Evolutionary conservation across 805 yeast genomes (phyloP), one percentile per base, ranked within the genome.

Genomic region (Blastobotrys mokoenaii): DNA sequence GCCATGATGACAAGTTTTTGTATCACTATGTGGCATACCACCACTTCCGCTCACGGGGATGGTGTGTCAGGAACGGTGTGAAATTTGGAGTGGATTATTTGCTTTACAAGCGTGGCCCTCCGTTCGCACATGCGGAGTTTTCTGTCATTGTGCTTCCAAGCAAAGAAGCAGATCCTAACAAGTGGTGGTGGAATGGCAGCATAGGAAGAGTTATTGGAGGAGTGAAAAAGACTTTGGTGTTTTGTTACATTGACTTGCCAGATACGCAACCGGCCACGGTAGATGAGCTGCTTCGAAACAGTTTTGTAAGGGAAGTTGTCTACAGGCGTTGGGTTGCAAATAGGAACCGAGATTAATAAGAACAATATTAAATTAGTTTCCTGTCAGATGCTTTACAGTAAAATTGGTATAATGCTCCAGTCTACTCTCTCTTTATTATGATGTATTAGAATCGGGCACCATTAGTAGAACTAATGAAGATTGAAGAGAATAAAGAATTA

Each of bases 21-120:
- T 51, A 71, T 1, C 71, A 74, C 40, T 90, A 84, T 55, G 79
- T 78, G 3, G 89, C 76, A 1, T 90, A 89, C 57, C 94, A 87
- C 58, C 88, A 90, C 60, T 89, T 79, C 64, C 72, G 95, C 43
- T 80, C 96, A 0, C 71, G 77, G 20, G 97, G 97, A 0, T 93
- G 97, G 97, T 90, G 97, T 68, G 93, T 82, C 2, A 72, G 94
- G 47, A 77, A 89, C 0, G 98, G 97, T 0, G 76, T 88, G 46
- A 93, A 93, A 62, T 93, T 93, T 62, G 96, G 96, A 1, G 75
- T 84, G n/a, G 94, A 89, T 56, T 82, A 69, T 62, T 65, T 93
- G 7, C 68, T 93, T 3, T 93, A 93, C 62, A 78, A 82, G 44
- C 70, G 90, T 47, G 99, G 99, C 0, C 98, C 97, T 7, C 97